Base-by-base conservation (phyloP, 179 eudicot genomes). In the Dionaea muscipula region DNA sequence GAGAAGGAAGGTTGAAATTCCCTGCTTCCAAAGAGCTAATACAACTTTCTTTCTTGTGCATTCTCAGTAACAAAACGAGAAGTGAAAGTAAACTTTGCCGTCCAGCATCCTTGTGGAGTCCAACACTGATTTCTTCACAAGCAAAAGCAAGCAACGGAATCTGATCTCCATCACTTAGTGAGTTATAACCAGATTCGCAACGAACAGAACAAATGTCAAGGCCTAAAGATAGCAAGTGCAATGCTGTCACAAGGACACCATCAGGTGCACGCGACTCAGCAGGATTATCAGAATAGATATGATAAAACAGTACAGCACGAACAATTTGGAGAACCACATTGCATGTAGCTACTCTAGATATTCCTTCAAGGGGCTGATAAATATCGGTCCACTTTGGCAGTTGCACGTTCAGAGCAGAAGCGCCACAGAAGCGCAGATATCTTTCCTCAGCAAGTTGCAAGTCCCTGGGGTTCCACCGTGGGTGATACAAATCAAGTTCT, bases 381-480 rank as follows among this genome's bases (percentile, higher is more conserved):
- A 85, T 80, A 23, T 66, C 78, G 62, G 81, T 72, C 99, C 99
- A 93, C 64, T 75, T 76, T 1, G 99, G 99, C 63, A 93, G 79
- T 68, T 85, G 99, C 65, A 70, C 65, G 40, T 80, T 70, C 69
- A 88, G 65, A 31, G 95, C 94, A 58, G 99, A 88, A 56, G 77
- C 72, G 38, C 81, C 70, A 58, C 96, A 85, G 54, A 83, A 85
- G 44, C 78, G 86, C 56, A 77, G 64, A 67, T 88, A 93, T 71
- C 94, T 80, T 68, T 93, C 99, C 67, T 93, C 99, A 28, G 95
- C 94, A 68, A 74, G 67, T 72, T 93, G 99, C 51, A 85, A 75
- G 36, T 88, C 99, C 75, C 84, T 81, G 36, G 83, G 77, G 63
- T 73, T 85, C 95, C 90, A 88, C 47, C 95, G 89, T 16, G 94